These are phyloP conservation scores for Porphyrellus cyaneotinctus DNA, from an alignment of 768 basidiomycete species.

Conservation along the genomic window DNA sequence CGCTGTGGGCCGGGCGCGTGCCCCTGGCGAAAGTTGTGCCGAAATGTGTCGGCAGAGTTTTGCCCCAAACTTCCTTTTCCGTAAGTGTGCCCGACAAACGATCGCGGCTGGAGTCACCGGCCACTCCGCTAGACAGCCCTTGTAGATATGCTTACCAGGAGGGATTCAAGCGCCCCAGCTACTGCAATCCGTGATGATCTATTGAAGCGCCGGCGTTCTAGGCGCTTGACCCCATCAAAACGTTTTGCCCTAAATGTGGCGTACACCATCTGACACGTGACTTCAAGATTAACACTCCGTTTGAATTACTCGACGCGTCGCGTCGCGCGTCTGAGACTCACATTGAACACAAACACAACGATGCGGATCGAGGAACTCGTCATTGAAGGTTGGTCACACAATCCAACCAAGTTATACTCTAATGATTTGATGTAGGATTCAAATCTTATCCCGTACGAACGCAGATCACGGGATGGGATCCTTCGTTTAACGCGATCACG, in stretches of 20 bases:
- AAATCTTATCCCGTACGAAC: slow-evolving; percentile 97
- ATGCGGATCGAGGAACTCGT: slow-evolving; percentile 97
- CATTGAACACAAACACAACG: slow-evolving; percentile 14
- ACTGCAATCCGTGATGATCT: background rate
- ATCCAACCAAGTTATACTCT: background rate
- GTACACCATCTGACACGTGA: slow-evolving; percentile 14
- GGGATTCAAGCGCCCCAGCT: background rate
- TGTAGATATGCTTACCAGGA: background rate
- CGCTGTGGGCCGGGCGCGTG: background rate
- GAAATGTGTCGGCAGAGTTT: slow-evolving; percentile 14
- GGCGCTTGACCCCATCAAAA: background rate
- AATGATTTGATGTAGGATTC: slow-evolving; percentile 57
- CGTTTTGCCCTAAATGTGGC: background rate
- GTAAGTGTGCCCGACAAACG: background rate
- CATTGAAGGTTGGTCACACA: slow-evolving; percentile 62
- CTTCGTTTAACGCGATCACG: slow-evolving; percentile 98
- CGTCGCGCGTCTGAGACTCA: slow-evolving; percentile 26
- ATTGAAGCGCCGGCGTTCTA: slow-evolving; percentile 15
- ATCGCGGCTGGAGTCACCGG: background rate
- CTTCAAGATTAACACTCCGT: slow-evolving; percentile 20
- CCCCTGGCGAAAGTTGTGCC: slow-evolving; percentile 6
- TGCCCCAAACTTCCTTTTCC: slow-evolving; percentile 19
- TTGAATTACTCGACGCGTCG: slow-evolving; percentile 27
- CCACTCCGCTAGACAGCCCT: background rate
- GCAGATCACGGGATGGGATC: slow-evolving; percentile 94